Conservation (phyloP, 2,329 filamentous ascomycete genomes). For the Moelleriella libera region DNA sequence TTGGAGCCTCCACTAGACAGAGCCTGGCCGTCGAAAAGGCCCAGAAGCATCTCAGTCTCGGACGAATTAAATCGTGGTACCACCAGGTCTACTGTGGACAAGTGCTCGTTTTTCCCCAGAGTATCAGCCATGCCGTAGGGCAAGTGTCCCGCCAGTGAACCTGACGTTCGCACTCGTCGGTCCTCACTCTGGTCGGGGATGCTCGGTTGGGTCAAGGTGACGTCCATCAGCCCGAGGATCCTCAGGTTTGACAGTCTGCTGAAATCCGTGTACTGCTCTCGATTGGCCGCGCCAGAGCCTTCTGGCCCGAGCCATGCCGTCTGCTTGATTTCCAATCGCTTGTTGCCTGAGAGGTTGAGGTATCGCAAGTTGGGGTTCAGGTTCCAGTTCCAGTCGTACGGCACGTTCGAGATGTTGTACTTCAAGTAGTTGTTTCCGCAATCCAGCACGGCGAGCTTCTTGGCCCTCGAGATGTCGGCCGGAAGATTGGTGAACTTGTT, state of each 20-base stretch:
- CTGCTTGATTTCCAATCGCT: slow-evolving; percentile 78
- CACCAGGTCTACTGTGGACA: slow-evolving; percentile 91
- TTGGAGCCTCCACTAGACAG: slow-evolving; percentile 82
- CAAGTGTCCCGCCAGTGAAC: slow-evolving; percentile 80
- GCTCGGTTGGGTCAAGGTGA: slow-evolving; percentile 83
- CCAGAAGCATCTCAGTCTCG: slow-evolving; percentile 79
- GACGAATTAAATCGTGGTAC: slow-evolving; percentile 83
- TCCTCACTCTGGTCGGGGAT: slow-evolving; percentile 95
- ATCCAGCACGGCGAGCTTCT: slow-evolving; percentile 81
- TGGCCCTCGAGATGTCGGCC: slow-evolving; percentile 86
- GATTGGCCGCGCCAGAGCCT: slow-evolving; percentile 38
- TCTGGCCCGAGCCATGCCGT: slow-evolving; percentile 31
- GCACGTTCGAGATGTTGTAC: slow-evolving; percentile 98
- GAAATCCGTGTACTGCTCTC: slow-evolving; percentile 69
- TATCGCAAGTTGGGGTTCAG: slow-evolving; percentile 92
- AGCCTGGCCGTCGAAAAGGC: slow-evolving; percentile 93
- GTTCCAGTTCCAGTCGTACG: slow-evolving; percentile 99
- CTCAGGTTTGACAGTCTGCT: slow-evolving; percentile 70
- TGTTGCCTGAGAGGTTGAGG: slow-evolving; percentile 93
- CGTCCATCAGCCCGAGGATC: slow-evolving; percentile 91
- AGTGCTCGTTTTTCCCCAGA: slow-evolving; percentile 79
- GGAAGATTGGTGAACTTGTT: slow-evolving; percentile 97
- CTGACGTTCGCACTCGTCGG: slow-evolving; percentile 87
- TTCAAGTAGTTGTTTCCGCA: slow-evolving; percentile 91
- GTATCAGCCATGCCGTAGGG: slow-evolving; percentile 97